phyloP scores from a whole-genome alignment of 2,329 filamentous ascomycete genomes.

The Aspergillus japonicus region DNA sequence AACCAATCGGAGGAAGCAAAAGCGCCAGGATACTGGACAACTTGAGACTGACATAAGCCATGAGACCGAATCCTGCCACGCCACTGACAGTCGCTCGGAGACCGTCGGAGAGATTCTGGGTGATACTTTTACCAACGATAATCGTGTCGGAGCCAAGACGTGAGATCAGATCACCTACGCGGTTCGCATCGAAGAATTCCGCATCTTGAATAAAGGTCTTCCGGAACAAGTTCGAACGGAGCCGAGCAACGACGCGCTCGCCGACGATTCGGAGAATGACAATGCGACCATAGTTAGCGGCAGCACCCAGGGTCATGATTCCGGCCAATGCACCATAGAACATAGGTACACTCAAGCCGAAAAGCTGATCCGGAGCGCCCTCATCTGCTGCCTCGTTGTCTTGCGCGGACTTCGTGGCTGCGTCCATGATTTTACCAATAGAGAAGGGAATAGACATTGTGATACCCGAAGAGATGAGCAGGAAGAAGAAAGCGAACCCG shows the following conservation, averaged over 20 bases:
- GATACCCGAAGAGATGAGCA: slow-evolving; percentile 85
- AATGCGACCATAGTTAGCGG: slow-evolving; percentile 90
- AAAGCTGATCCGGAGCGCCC: slow-evolving; percentile 61
- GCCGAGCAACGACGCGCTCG: slow-evolving; percentile 85
- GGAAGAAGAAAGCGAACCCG: slow-evolving; percentile 73
- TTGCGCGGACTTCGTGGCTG: slow-evolving; percentile 71
- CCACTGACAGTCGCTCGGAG: slow-evolving; percentile 87
- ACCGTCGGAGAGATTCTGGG: slow-evolving; percentile 96
- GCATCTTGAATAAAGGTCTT: slow-evolving; percentile 95
- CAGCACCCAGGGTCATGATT: slow-evolving; percentile 78
- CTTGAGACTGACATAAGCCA: slow-evolving; percentile 93
- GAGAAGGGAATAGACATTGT: slow-evolving; percentile 97
- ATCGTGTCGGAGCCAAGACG: slow-evolving; percentile 94
- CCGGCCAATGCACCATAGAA: slow-evolving; percentile 81
- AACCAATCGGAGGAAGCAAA: slow-evolving; percentile 85
- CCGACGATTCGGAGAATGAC: slow-evolving; percentile 91
- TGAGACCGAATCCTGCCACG: slow-evolving; percentile 81
- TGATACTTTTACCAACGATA: slow-evolving; percentile 97
- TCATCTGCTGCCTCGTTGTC: slow-evolving; percentile 36
- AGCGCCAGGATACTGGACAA: slow-evolving; percentile 82
- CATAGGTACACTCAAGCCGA: slow-evolving; percentile 79
- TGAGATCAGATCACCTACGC: slow-evolving; percentile 93
- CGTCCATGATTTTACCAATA: slow-evolving; percentile 91
- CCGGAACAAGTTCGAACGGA: slow-evolving; percentile 86
- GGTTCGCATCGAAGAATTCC: slow-evolving; percentile 97